Conservation (phyloP, 768 basidiomycete species). For the Leccinum disarticulatum region DNA sequence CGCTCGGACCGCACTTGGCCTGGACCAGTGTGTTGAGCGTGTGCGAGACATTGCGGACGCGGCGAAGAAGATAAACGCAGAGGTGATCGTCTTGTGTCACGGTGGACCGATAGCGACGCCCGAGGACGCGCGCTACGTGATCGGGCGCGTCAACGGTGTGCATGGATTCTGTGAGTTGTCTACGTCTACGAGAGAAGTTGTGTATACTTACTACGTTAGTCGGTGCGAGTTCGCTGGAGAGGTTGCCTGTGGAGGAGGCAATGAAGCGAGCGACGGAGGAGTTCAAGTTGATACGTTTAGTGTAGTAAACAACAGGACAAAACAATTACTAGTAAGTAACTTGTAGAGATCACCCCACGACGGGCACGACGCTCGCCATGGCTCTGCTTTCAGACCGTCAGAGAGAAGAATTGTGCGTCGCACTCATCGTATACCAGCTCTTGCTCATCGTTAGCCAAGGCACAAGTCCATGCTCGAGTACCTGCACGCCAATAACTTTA, state of each 20-base stretch:
- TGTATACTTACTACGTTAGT: conserved; percentile 1
- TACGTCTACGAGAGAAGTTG: not conserved
- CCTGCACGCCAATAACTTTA: conserved; percentile 64
- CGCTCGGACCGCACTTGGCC: conserved; percentile 22
- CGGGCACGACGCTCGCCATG: conserved; percentile 25
- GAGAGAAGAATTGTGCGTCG: conserved; percentile 47
- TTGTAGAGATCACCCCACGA: conserved; percentile 11
- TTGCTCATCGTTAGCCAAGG: conserved; percentile 38
- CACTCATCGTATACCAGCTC: conserved; percentile 3
- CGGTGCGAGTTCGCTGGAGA: conserved; percentile 29
- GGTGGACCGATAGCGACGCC: conserved; percentile 29
- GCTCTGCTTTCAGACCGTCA: conserved; percentile 46
- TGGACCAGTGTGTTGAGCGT: conserved; percentile 25
- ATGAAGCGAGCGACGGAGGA: conserved; percentile 18
- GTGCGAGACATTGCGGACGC: conserved; percentile 20
- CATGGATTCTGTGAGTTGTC: conserved; percentile 27
- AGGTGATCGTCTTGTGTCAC: conserved; percentile 24
- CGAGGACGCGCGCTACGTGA: conserved; percentile 21
- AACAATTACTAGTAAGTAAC: conserved; percentile 18
- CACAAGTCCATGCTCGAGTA: conserved; percentile 84
- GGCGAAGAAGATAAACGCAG: conserved; percentile 16
- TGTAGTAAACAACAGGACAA: conserved; percentile 29
- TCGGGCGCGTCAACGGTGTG: conserved; percentile 15
- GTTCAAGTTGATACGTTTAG: conserved; percentile 29
- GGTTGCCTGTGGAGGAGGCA: conserved; percentile 25